A percentile compares a stretch with the other conserved stretches of the same genome.
Evolutionary conservation across 2,329 filamentous ascomycete genomes (phyloP).

Genomic region (Geosmithia morbida): DNA sequence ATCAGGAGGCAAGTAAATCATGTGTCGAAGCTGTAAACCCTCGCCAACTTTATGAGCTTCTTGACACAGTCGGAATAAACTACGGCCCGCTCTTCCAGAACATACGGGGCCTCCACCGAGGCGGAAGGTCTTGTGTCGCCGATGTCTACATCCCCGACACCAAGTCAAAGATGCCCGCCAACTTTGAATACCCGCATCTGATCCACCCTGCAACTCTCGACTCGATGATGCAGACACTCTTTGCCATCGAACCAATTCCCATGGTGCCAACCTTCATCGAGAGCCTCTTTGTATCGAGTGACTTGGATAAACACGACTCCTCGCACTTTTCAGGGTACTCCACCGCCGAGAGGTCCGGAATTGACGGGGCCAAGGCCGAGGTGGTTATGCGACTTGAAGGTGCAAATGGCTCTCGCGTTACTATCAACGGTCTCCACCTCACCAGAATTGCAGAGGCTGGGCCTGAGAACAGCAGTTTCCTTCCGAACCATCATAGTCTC

Average conservation of each 20-base stretch:
- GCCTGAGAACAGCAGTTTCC: constrained; percentile 16
- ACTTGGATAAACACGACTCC: constrained; percentile 15
- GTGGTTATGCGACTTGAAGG: constrained; percentile 25
- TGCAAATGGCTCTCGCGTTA: constrained; percentile 18
- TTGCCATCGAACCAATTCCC: constrained; percentile 26
- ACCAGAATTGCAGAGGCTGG: constrained; percentile 16
- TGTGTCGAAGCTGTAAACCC: constrained; percentile 21
- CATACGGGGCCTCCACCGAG: constrained; percentile 19
- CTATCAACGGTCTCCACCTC: constrained; percentile 29
- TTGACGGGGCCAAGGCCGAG: constrained; percentile 23
- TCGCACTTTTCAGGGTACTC: constrained; percentile 25
- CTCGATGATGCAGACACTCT: constrained; percentile 36
- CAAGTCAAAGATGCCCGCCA: constrained; percentile 33
- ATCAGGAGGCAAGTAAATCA: constrained; percentile 8
- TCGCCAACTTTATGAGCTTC: constrained; percentile 32
- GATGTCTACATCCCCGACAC: constrained; percentile 32
- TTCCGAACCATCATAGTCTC: constrained; percentile 33
- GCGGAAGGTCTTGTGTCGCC: constrained; percentile 17
- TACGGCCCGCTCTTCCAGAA: constrained; percentile 37
- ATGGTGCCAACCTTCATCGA: constrained; percentile 35
- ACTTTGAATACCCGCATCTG: constrained; percentile 37
- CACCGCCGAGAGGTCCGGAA: constrained; percentile 16
- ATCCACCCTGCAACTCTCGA: constrained; percentile 46
- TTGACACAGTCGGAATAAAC: constrained; percentile 35
- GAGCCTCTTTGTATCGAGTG: constrained; percentile 29